Conservation (phyloP, 306 rosid species). For the Sicyos edulis region DNA sequence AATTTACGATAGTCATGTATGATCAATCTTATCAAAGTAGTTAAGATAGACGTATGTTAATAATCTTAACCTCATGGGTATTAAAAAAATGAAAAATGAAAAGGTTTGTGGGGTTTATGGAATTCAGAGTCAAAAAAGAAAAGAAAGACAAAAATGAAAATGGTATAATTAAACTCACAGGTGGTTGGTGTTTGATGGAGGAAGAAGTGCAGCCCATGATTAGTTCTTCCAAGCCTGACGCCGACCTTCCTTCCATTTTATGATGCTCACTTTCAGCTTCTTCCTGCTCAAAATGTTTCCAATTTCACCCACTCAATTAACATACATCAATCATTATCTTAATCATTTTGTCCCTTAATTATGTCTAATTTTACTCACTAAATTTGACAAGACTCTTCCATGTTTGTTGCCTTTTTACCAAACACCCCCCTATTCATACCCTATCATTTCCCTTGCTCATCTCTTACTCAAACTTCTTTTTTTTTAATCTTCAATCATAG, state of each 20-base stretch:
- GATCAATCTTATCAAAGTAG: too few species aligned
- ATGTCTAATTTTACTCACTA: too few species aligned
- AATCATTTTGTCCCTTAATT: not conserved
- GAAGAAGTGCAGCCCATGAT: slow-evolving; percentile 95
- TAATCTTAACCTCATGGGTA: too few species aligned
- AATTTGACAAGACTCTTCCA: slow-evolving; percentile 1
- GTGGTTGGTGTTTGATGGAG: slow-evolving; percentile 49
- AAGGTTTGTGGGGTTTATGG: slow-evolving; percentile 26
- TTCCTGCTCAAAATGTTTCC: slow-evolving; percentile 3
- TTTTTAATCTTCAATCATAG: too few species aligned
- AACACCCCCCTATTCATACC: not conserved
- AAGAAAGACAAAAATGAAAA: not conserved
- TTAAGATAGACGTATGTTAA: too few species aligned
- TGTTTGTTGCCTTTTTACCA: not conserved
- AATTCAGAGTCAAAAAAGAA: slow-evolving; percentile 54
- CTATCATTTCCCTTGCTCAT: not conserved
- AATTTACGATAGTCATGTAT: too few species aligned
- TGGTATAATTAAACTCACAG: slow-evolving; percentile 32
- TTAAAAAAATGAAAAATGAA: not conserved
- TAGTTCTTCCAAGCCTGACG: slow-evolving; percentile 95
- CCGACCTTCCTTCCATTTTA: slow-evolving; percentile 61
- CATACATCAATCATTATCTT: slow-evolving; percentile 16
- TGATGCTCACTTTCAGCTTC: slow-evolving; percentile 56
- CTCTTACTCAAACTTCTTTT: not conserved
- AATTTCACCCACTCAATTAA: not conserved